These are phyloP conservation scores for Alliaria petiolata DNA, from an alignment of 345 rosid genomes.

Conservation along the genomic window DNA sequence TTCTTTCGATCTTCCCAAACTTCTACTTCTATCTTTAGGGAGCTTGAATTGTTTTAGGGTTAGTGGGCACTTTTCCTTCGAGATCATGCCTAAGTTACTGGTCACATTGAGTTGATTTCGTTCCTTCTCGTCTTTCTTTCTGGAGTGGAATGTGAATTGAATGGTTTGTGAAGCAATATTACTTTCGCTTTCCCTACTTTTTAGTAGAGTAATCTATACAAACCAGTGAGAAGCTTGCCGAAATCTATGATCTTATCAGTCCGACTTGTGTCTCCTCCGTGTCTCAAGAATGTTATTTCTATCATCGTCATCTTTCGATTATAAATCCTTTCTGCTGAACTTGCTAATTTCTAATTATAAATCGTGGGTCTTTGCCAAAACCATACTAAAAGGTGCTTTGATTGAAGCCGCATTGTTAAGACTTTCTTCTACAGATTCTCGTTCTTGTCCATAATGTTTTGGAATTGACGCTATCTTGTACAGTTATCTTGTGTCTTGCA, in stretches of 20 bases:
- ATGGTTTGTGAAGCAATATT: background rate
- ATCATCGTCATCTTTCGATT: background rate
- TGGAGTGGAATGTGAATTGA: background rate
- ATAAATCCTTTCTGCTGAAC: background rate
- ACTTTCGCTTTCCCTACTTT: background rate
- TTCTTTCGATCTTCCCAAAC: background rate
- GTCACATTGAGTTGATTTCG: too few species aligned
- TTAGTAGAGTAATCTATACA: background rate
- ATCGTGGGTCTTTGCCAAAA: background rate
- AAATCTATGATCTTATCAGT: background rate
- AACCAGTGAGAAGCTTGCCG: background rate
- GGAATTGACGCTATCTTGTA: background rate
- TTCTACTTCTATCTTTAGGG: background rate
- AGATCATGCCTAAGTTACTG: too few species aligned
- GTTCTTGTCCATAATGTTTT: background rate
- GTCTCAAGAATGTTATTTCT: background rate
- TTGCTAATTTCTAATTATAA: background rate
- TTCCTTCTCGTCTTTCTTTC: background rate
- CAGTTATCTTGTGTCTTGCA: background rate
- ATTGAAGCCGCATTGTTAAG: background rate
- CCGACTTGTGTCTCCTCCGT: background rate
- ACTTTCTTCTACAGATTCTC: background rate
- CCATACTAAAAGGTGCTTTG: background rate
- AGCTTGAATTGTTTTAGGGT: background rate
- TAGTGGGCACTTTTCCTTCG: too few species aligned